These are phyloP conservation scores for Acacia acuminata DNA, from an alignment of 306 rosid genomes.

Conservation along the genomic window DNA sequence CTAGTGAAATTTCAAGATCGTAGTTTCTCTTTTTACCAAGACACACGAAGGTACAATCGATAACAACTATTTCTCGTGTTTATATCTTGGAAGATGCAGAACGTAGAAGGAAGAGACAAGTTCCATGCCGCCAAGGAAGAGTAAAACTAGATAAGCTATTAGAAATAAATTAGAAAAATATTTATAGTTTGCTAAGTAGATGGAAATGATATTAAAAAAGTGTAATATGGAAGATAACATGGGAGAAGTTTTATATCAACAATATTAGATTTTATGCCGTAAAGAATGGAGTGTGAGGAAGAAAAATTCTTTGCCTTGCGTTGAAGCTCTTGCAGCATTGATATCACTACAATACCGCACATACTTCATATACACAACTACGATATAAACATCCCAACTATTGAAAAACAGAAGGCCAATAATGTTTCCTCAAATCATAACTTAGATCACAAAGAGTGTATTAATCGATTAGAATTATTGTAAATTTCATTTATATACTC, in stretches of 20 bases:
- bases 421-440: not conserved
- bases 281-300: not conserved
- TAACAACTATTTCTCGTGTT: conserved; percentile 25
- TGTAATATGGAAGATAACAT: not conserved
- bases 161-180: conserved; percentile 11
- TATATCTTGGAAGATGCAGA: conserved; percentile 25
- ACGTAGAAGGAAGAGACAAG: conserved; percentile 40
- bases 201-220: not conserved
- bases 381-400: not conserved
- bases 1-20: conserved; percentile 15
- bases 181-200: not conserved
- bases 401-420: not conserved
- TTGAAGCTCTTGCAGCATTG: not conserved
- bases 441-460: not conserved
- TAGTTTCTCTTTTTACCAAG: conserved; percentile 37
- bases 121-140: conserved; percentile 43
- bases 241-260: not conserved
- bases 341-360: not conserved
- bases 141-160: conserved; percentile 23
- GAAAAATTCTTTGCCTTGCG: not conserved
- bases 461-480: not conserved
- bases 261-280: not conserved
- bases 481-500: not conserved
- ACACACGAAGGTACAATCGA: conserved; percentile 30
- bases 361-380: not conserved